Evolutionary conservation across 73 alveolate species (phyloP).

Genomic region (Paramecium tetraurelia): DNA sequence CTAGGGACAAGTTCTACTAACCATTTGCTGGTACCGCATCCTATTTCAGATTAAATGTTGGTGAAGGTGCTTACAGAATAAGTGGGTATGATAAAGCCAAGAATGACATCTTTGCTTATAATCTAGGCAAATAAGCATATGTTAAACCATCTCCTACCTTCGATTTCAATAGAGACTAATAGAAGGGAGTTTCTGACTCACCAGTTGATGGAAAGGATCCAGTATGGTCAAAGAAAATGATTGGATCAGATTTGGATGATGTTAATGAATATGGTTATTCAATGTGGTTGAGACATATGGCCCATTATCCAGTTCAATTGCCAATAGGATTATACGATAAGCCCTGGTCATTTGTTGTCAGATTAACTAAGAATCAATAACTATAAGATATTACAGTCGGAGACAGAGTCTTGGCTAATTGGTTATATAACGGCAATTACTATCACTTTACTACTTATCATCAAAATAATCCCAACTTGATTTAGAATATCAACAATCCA

Average conservation of each 20-base stretch:
- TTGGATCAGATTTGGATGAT: neutral
- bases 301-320: conserved; percentile 26
- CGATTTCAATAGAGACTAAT: neutral
- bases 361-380: conserved; percentile 25
- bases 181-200: conserved; percentile 13
- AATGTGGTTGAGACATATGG: neutral
- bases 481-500: neutral
- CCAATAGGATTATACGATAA: neutral
- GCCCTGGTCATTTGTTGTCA: conserved; percentile 3
- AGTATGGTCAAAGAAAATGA: neutral
- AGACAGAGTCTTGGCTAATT: conserved; percentile 19
- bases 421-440: neutral
- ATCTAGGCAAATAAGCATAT: neutral
- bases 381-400: neutral
- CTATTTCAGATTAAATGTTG: neutral
- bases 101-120: conserved; percentile 6
- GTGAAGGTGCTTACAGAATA: conserved; percentile 38
- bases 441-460: conserved; percentile 26
- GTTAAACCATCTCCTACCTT: conserved; percentile 4
- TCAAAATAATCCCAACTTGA: neutral
- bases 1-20: neutral
- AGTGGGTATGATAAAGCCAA: neutral
- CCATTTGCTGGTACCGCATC: neutral
- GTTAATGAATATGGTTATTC: conserved; percentile 21
- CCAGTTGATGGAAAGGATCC: conserved; percentile 28